A percentile compares a stretch with the other conserved stretches of the same genome.
These are phyloP conservation scores for Wickerhamomyces sp. DNA, from an alignment of 1,139 yeast species.

Conservation along the genomic window DNA sequence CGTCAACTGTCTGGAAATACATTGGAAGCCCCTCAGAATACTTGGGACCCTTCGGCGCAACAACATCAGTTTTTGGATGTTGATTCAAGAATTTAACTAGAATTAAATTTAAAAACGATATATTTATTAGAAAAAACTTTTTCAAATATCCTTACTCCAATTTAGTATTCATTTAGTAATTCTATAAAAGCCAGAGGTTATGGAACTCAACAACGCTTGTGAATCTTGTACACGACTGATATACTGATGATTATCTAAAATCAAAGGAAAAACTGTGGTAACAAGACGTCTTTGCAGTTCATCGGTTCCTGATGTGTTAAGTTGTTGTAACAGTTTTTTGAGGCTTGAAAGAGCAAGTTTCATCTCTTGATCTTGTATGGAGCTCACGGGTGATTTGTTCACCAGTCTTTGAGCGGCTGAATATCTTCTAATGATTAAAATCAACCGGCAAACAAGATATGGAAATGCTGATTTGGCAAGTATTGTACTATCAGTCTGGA, in stretches of 20 bases:
- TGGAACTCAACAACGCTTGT: slow-evolving; percentile 12
- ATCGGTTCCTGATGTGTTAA: slow-evolving; percentile 10
- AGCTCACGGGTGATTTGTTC: slow-evolving; percentile 48
- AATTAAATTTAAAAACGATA: background rate
- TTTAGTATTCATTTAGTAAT: too few relatives aligned
- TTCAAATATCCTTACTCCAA: too few relatives aligned
- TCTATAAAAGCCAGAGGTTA: slow-evolving; percentile 20
- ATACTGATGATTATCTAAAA: slow-evolving; percentile 27
- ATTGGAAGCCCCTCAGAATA: slow-evolving; percentile 18
- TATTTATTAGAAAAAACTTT: too few relatives aligned
- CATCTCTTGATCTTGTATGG: slow-evolving; percentile 46
- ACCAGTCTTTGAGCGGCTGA: slow-evolving; percentile 47
- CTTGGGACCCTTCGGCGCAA: slow-evolving; percentile 23
- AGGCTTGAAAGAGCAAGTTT: slow-evolving; percentile 30
- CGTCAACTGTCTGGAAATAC: slow-evolving; percentile 14
- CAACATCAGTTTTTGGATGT: slow-evolving; percentile 10
- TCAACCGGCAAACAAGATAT: slow-evolving; percentile 42
- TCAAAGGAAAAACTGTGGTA: slow-evolving; percentile 30
- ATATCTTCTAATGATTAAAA: slow-evolving; percentile 46
- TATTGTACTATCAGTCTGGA: slow-evolving; percentile 13
- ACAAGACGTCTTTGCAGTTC: slow-evolving; percentile 20
- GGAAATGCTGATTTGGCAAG: slow-evolving; percentile 29
- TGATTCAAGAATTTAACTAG: background rate
- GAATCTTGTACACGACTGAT: slow-evolving; percentile 12
- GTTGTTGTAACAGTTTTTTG: slow-evolving; percentile 21